A percentile compares a stretch with the other conserved stretches of the same genome.
phyloP scores from a whole-genome alignment of 441 rosid species.

The Croton laevigatus region DNA sequence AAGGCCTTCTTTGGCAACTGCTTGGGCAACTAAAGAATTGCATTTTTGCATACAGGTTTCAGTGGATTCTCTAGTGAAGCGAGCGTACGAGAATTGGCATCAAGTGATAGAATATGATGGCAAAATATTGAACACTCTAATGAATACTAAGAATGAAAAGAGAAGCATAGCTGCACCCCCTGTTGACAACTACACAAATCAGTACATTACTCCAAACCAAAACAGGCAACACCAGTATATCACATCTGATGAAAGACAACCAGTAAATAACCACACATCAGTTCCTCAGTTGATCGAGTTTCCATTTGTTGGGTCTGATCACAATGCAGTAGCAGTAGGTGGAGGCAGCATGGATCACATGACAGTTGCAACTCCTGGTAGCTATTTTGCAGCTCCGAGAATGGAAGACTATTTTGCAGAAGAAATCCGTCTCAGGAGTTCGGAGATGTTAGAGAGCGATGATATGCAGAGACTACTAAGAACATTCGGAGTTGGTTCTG shows the following conservation, averaged over 20 bases:
- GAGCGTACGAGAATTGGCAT: slow-evolving; percentile 94
- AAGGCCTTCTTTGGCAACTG: neutral
- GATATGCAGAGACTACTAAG: slow-evolving; percentile 85
- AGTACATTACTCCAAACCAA: slow-evolving; percentile 29
- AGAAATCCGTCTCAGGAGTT: slow-evolving; percentile 69
- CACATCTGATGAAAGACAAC: slow-evolving; percentile 39
- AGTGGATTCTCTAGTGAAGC: slow-evolving; percentile 82
- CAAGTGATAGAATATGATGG: slow-evolving; percentile 88
- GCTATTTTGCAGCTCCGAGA: slow-evolving; percentile 44
- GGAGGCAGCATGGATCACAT: slow-evolving; percentile 43
- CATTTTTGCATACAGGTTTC: slow-evolving; percentile 50
- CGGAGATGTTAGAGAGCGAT: slow-evolving; percentile 78
- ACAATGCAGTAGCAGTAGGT: slow-evolving; percentile 36
- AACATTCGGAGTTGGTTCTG: slow-evolving; percentile 42
- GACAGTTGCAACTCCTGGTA: slow-evolving; percentile 38
- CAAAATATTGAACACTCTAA: slow-evolving; percentile 54
- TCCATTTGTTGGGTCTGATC: slow-evolving; percentile 51
- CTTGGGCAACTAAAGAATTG: neutral
- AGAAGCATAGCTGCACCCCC: slow-evolving; percentile 34
- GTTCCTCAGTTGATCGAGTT: slow-evolving; percentile 54
- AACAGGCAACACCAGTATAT: slow-evolving; percentile 33
- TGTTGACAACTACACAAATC: slow-evolving; percentile 30
- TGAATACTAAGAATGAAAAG: slow-evolving; percentile 37
- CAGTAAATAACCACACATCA: slow-evolving; percentile 33
- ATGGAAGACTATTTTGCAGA: slow-evolving; percentile 57